phyloP scores from a whole-genome alignment of 2,329 filamentous ascomycete genomes.

The Botrytis fragariae region DNA sequence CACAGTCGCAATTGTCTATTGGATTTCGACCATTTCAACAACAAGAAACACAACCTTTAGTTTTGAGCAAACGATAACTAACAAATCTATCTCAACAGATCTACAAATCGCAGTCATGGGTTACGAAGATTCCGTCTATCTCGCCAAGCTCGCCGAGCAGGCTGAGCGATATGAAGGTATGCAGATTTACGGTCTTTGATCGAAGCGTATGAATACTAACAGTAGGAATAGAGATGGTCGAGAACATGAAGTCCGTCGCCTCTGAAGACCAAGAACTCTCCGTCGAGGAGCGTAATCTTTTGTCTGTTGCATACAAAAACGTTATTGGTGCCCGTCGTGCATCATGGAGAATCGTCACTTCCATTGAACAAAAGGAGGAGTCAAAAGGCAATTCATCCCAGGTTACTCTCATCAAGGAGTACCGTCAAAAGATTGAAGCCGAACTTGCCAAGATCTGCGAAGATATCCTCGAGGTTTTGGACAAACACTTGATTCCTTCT shows the following conservation, averaged over 20 bases:
- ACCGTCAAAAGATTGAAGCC: constrained; percentile 96
- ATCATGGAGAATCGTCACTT: constrained; percentile 97
- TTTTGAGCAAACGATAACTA: constrained; percentile 18
- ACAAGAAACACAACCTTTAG: not conserved
- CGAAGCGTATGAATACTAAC: constrained; percentile 24
- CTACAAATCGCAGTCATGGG: constrained; percentile 69
- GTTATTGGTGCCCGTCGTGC: constrained; percentile 95
- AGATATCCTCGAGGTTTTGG: constrained; percentile 92
- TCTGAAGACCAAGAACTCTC: constrained; percentile 79
- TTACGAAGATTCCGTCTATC: constrained; percentile 99
- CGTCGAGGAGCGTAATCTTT: constrained; percentile 95
- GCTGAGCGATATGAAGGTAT: constrained; percentile 99
- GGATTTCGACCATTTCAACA: not conserved
- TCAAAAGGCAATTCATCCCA: constrained; percentile 95
- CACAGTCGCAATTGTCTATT: constrained; percentile 3
- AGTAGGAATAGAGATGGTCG: constrained; percentile 81
- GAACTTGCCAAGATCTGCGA: constrained; percentile 98
- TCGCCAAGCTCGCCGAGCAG: constrained; percentile 99
- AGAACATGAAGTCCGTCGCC: constrained; percentile 99
- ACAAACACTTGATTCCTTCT: constrained; percentile 89
- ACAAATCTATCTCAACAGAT: constrained; percentile 24
- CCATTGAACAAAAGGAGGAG: constrained; percentile 99
- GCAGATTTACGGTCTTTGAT: constrained; percentile 38
- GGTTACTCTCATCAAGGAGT: constrained; percentile 91
- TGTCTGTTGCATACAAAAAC: constrained; percentile 99